Conservation (phyloP, 768 basidiomycete genomes). For the Podaxis sp. region DNA sequence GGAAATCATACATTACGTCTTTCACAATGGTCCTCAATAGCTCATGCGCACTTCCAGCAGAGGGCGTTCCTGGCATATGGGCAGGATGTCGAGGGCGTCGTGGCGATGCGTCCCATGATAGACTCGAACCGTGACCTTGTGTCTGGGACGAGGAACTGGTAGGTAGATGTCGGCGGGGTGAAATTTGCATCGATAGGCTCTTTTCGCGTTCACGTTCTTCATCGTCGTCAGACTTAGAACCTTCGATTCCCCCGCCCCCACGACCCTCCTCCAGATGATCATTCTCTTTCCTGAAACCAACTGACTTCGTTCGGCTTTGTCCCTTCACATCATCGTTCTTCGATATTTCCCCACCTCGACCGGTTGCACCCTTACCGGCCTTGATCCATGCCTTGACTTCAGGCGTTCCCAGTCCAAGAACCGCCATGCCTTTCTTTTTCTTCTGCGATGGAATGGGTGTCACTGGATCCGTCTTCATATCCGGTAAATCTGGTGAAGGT, state of each 20-base stretch:
- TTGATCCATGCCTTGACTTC: conserved; percentile 53
- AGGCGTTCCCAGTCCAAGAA: conserved; percentile 46
- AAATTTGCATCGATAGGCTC: conserved; percentile 53
- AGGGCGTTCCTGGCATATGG: conserved; percentile 5
- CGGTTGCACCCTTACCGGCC: conserved; percentile 24
- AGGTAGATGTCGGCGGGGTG: conserved; percentile 45
- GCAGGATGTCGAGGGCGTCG: conserved; percentile 24
- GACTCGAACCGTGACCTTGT: conserved; percentile 21
- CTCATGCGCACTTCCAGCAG: conserved; percentile 46
- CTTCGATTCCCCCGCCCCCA: background rate
- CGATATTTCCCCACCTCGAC: conserved; percentile 17
- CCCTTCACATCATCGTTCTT: conserved; percentile 21
- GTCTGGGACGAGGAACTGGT: conserved; percentile 13
- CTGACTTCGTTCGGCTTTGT: conserved; percentile 43
- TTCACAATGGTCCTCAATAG: conserved; percentile 62
- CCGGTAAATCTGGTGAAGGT: conserved; percentile 42
- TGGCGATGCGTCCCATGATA: conserved; percentile 40
- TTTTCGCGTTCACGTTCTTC: conserved; percentile 29
- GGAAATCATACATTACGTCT: conserved; percentile 74
- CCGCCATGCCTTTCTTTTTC: conserved; percentile 19
- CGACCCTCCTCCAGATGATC: conserved; percentile 19
- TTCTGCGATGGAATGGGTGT: conserved; percentile 32
- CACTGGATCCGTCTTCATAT: conserved; percentile 27
- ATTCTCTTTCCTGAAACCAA: conserved; percentile 40
- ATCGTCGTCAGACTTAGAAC: conserved; percentile 23